These are phyloP conservation scores for Durotheca rogersii DNA, from an alignment of 495 filamentous ascomycete species.

Conservation along the genomic window DNA sequence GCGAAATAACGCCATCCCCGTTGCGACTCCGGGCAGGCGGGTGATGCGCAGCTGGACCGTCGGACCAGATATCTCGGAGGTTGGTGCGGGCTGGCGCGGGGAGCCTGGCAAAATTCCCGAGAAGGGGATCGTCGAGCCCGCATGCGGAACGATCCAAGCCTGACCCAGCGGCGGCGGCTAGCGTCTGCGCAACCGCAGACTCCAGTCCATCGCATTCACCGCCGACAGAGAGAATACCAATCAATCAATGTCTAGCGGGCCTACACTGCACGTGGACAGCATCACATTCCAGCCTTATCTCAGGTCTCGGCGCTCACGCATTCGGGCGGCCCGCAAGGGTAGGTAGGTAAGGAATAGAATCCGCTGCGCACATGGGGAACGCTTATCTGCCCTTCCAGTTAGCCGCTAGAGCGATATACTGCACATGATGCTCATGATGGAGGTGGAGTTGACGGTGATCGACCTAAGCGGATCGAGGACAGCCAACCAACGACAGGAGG, in stretches of 20 bases:
- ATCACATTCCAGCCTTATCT: constrained; percentile 40
- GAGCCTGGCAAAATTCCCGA: constrained; percentile 9
- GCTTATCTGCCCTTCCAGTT: constrained; percentile 30
- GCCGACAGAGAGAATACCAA: no score
- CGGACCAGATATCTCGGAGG: constrained; percentile 13
- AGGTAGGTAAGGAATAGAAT: constrained; percentile 24
- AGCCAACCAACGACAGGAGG: constrained; percentile 1
- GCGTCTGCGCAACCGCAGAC: constrained; percentile 6
- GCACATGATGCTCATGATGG: constrained; percentile 30
- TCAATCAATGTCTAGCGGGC: constrained; percentile 17
- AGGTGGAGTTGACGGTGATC: constrained; percentile 12
- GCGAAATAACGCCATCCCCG: constrained; percentile 3
- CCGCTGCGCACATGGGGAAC: constrained; percentile 23
- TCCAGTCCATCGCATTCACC: no score
- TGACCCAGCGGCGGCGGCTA: constrained; percentile 3
- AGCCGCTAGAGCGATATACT: constrained; percentile 18
- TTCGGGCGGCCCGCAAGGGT: constrained; percentile 27
- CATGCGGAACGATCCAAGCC: constrained; percentile 26
- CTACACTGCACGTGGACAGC: constrained; percentile 30
- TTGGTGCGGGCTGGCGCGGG: constrained; percentile 24
- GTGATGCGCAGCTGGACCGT: background rate
- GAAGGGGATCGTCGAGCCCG: constrained; percentile 14
- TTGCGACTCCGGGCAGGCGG: background rate
- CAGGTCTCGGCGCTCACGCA: constrained; percentile 28
- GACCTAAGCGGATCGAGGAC: no score